Evolutionary conservation across 2,329 filamentous ascomycete genomes (phyloP).

Genomic region (Penicillium fuscoglaucum): DNA sequence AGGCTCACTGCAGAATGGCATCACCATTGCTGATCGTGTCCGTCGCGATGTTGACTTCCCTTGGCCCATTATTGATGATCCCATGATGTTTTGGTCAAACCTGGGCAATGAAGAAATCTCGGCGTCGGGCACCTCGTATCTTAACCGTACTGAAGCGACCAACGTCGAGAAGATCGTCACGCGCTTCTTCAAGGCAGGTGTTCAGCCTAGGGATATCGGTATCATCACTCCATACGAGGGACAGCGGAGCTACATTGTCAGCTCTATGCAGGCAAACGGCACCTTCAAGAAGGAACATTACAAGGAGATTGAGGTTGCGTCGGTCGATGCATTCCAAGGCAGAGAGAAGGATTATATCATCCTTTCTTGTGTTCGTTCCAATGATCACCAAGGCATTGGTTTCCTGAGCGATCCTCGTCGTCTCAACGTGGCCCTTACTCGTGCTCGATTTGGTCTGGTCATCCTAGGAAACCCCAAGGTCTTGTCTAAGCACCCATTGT

Average conservation of each 20-base stretch:
- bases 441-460: constrained; percentile 93
- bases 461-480: constrained; percentile 98
- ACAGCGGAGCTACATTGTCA: constrained; percentile 96
- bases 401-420: constrained; percentile 97
- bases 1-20: constrained; percentile 92
- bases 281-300: constrained; percentile 98
- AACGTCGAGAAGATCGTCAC: constrained; percentile 99
- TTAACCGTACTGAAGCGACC: constrained; percentile 94
- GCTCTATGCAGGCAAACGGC: constrained; percentile 97
- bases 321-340: constrained; percentile 97
- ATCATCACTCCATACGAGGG: constrained; percentile 99
- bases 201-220: constrained; percentile 90
- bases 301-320: constrained; percentile 97
- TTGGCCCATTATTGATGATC: constrained; percentile 89
- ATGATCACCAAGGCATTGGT: constrained; percentile 98
- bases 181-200: constrained; percentile 96
- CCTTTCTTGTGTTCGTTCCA: constrained; percentile 94
- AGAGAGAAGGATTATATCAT: constrained; percentile 99
- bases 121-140: constrained; percentile 93
- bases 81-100: constrained; percentile 99
- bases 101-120: constrained; percentile 97
- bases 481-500: constrained; percentile 93
- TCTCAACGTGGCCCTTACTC: constrained; percentile 93
- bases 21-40: constrained; percentile 83
- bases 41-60: constrained; percentile 95